phyloP scores from a whole-genome alignment of 768 basidiomycete genomes.

The Leccinum pellstonianum region DNA sequence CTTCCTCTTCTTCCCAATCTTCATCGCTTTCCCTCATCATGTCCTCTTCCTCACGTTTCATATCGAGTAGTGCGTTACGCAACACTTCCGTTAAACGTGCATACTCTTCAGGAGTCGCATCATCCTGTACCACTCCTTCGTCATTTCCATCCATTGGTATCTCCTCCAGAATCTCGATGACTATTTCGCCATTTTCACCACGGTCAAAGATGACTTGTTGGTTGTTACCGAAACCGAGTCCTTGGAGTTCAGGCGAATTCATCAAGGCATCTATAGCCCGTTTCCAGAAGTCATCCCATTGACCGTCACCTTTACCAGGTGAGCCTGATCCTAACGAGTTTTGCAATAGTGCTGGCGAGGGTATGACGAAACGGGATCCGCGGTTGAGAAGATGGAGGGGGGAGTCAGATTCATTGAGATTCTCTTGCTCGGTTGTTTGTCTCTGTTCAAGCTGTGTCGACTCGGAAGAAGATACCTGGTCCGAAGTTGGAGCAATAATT shows the following conservation, averaged over 20 bases:
- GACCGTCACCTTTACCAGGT: conserved; percentile 16
- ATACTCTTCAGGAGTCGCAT: conserved; percentile 39
- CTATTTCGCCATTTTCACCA: conserved; percentile 39
- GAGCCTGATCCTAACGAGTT: conserved; percentile 18
- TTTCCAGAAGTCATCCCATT: conserved; percentile 27
- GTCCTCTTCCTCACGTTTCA: conserved; percentile 36
- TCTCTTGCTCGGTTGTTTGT: conserved; percentile 27
- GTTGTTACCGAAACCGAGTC: conserved; percentile 26
- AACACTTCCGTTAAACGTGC: conserved; percentile 50
- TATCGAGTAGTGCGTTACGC: conserved; percentile 52
- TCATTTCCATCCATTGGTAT: conserved; percentile 35
- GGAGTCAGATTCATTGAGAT: conserved; percentile 51
- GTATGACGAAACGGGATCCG: conserved; percentile 46
- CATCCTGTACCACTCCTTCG: conserved; percentile 21
- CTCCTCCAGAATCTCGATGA: conserved; percentile 48
- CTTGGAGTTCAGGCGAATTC: conserved; percentile 32
- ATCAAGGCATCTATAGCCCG: conserved; percentile 30
- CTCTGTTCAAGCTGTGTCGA: conserved; percentile 33
- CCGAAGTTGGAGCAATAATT: conserved; percentile 43
- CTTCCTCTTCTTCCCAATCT: conserved; percentile 31
- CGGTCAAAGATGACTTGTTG: conserved; percentile 43
- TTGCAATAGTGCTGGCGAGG: conserved; percentile 26
- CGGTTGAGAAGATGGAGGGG: conserved; percentile 53
- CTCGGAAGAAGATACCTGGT: conserved; percentile 24
- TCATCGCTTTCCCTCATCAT: conserved; percentile 21